These are phyloP conservation scores for Chrysosporium queenslandicum DNA, from an alignment of 2,329 filamentous ascomycete genomes.

Conservation along the genomic window DNA sequence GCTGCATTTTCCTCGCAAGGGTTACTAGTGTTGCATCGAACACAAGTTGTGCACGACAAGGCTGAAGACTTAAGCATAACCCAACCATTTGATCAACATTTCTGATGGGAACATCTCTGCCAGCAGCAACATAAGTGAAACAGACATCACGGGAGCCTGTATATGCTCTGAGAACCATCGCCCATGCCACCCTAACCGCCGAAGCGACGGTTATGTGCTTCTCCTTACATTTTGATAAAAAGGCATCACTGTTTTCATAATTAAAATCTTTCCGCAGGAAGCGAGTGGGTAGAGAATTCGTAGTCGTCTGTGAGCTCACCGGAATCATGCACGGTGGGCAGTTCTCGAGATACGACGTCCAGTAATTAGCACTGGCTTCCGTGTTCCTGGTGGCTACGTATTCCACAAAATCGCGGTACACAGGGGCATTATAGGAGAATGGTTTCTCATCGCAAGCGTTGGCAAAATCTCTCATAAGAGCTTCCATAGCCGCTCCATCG, in stretches of 20 bases:
- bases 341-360: slow-evolving; percentile 1
- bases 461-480: slow-evolving; percentile 6
- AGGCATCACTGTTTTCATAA: neutral
- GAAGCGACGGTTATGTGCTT: slow-evolving; percentile 3
- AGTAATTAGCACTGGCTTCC: slow-evolving; percentile 1
- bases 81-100: slow-evolving; percentile 11
- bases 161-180: slow-evolving; percentile 42
- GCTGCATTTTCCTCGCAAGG: slow-evolving; percentile 37
- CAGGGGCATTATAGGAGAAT: neutral
- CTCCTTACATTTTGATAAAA: slow-evolving; percentile 2
- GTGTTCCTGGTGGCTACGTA: neutral
- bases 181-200: slow-evolving; percentile 28
- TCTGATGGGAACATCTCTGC: slow-evolving; percentile 11
- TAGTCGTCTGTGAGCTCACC: neutral
- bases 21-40: slow-evolving; percentile 26
- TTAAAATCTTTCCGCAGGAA: slow-evolving; percentile 6
- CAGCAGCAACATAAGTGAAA: slow-evolving; percentile 35
- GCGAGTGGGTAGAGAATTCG: neutral
- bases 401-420: slow-evolving; percentile 4
- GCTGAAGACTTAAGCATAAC: slow-evolving; percentile 11
- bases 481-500: slow-evolving; percentile 6
- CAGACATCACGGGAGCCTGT: slow-evolving; percentile 41
- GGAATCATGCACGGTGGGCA: slow-evolving; percentile 7
- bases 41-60: slow-evolving; percentile 3
- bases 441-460: slow-evolving; percentile 1